These are phyloP conservation scores for Tylopilus sp. DNA, from an alignment of 768 basidiomycete genomes.

Conservation along the genomic window DNA sequence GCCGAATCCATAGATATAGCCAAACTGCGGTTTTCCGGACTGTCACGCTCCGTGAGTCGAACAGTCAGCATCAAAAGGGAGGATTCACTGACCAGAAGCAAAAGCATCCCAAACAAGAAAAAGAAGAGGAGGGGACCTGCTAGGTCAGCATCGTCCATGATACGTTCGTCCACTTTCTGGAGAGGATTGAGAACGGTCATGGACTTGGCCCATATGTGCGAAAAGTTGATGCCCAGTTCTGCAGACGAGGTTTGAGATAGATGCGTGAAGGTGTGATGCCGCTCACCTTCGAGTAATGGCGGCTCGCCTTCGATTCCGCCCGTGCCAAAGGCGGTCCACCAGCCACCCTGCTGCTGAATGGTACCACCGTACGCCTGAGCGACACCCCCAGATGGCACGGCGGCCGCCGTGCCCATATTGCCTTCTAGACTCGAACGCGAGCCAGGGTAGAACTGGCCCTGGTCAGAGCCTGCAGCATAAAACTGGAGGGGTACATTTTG, in stretches of 20 bases:
- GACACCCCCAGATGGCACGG: constrained; percentile 44
- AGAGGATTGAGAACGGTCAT: constrained; percentile 95
- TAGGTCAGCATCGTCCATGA: constrained; percentile 99
- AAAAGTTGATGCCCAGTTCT: constrained; percentile 98
- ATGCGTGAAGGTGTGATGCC: not conserved
- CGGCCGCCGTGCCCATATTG: constrained; percentile 53
- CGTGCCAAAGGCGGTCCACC: constrained; percentile 97
- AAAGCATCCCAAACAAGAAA: constrained; percentile 90
- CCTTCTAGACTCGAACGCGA: constrained; percentile 79
- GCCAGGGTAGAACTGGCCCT: constrained; percentile 60
- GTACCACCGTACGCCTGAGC: constrained; percentile 61
- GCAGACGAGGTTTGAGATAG: constrained; percentile 2
- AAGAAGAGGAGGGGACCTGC: constrained; percentile 95
- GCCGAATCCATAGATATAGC: constrained; percentile 97
- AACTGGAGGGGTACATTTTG: constrained; percentile 70
- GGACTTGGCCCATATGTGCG: constrained; percentile 91
- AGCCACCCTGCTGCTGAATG: constrained; percentile 70
- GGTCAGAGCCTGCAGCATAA: constrained; percentile 62
- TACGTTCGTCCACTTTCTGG: constrained; percentile 75
- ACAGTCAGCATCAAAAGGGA: not conserved
- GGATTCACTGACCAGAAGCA: constrained; percentile 78
- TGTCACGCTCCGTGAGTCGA: constrained; percentile 31
- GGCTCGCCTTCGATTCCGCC: constrained; percentile 96
- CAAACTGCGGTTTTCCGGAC: constrained; percentile 99
- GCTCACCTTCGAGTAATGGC: constrained; percentile 85